Percentiles rank a stretch among this genome's conserved stretches.
Conservation (phyloP, 345 rosid species). For the Streptanthus diversifolius region DNA sequence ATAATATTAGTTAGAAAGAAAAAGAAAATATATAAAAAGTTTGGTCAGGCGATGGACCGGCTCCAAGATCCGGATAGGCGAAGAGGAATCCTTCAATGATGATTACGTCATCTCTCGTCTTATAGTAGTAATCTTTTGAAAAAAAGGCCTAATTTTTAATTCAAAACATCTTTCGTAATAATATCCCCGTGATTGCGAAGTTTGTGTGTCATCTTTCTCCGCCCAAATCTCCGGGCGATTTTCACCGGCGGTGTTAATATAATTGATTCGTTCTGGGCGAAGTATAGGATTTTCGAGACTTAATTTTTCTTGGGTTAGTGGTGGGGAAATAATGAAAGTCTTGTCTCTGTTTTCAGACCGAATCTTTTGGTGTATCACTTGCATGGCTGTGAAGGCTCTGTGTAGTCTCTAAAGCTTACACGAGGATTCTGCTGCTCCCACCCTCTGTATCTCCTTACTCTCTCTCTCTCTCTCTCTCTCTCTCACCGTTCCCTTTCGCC, state of each 20-base stretch:
- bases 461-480: not conserved
- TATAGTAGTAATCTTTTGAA: not conserved
- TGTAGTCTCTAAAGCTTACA: slow-evolving; percentile 53
- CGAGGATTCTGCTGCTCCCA: slow-evolving; percentile 52
- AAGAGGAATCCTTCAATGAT: slow-evolving; percentile 13
- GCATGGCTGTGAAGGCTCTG: slow-evolving; percentile 61
- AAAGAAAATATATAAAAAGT: too few relatives aligned
- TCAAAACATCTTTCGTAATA: not conserved
- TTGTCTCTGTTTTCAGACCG: slow-evolving; percentile 26
- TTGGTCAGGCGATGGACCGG: slow-evolving; percentile 20
- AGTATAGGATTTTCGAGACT: slow-evolving; percentile 19
- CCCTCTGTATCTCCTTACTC: slow-evolving; percentile 11
- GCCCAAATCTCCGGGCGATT: slow-evolving; percentile 8
- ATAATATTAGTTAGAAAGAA: too few relatives aligned
- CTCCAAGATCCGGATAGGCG: slow-evolving; percentile 28
- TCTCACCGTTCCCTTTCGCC: slow-evolving; percentile 1
- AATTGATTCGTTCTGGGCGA: not conserved
- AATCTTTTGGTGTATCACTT: slow-evolving; percentile 33
- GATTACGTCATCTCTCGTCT: slow-evolving; percentile 35
- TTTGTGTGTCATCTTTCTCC: slow-evolving; percentile 14
- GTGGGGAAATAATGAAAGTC: not conserved
- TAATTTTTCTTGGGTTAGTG: not conserved
- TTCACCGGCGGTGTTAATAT: not conserved
- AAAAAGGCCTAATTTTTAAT: not conserved
- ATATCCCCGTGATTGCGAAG: slow-evolving; percentile 17